Percentiles rank a stretch among this genome's conserved stretches.
These are phyloP conservation scores for Saturnispora quitensis DNA, from an alignment of 805 yeast genomes.

Conservation along the genomic window DNA sequence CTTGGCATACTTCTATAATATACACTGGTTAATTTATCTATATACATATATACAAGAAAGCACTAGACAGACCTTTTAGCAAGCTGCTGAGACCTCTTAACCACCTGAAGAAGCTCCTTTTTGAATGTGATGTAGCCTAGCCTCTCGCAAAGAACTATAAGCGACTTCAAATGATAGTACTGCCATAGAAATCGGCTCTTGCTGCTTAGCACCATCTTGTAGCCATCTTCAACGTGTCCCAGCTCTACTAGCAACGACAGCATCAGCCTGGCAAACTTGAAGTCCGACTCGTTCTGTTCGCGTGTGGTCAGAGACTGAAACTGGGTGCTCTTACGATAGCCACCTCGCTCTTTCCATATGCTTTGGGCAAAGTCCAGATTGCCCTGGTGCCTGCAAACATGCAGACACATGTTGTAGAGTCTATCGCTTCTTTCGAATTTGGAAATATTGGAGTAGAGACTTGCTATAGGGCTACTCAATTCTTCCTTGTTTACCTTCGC, in stretches of 20 bases:
- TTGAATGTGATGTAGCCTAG: constrained; percentile 36
- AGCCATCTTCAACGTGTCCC: constrained; percentile 57
- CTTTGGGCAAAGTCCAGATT: constrained; percentile 50
- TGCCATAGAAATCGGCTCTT: constrained; percentile 65
- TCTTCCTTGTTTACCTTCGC: constrained; percentile 12
- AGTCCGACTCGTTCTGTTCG: constrained; percentile 41
- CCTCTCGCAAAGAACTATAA: constrained; percentile 32
- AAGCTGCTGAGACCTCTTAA: constrained; percentile 10
- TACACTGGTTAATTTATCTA: background rate
- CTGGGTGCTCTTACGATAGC: constrained; percentile 43
- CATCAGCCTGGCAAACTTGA: constrained; percentile 66
- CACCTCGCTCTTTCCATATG: constrained; percentile 76
- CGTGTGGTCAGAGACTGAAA: constrained; percentile 36
- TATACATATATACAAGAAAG: background rate
- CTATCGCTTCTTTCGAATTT: constrained; percentile 32
- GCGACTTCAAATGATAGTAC: constrained; percentile 34
- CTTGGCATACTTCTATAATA: background rate
- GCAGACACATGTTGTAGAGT: constrained; percentile 51
- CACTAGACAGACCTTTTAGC: background rate
- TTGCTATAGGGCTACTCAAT: background rate
- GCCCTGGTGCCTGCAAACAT: constrained; percentile 52
- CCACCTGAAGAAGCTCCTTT: constrained; percentile 20
- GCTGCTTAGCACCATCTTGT: constrained; percentile 57
- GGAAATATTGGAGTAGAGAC: background rate
- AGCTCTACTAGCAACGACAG: constrained; percentile 47